phyloP scores from a whole-genome alignment of 1,284 basidiomycete genomes.

The Kalmanozyma brasiliensis region DNA sequence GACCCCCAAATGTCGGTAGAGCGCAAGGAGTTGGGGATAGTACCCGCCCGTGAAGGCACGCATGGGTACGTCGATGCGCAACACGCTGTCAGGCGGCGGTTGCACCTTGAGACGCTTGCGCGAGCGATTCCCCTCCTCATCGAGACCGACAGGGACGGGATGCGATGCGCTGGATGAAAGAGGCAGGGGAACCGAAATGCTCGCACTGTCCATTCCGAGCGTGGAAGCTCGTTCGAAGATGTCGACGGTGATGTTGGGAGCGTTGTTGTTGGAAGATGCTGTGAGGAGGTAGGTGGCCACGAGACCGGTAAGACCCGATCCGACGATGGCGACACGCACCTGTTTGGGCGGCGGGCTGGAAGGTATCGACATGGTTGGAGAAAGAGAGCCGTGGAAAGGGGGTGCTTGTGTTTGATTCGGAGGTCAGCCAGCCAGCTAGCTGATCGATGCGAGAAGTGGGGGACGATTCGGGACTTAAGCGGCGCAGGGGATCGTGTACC shows the following conservation, averaged over 20 bases:
- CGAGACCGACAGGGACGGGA: background rate
- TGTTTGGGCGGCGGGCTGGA: slow-evolving; percentile 1
- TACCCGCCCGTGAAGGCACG: slow-evolving; percentile 65
- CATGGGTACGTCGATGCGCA: slow-evolving; percentile 66
- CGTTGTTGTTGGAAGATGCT: slow-evolving; percentile 62
- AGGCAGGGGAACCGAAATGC: slow-evolving; percentile 51
- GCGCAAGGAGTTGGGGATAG: slow-evolving; percentile 58
- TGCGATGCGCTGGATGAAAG: background rate
- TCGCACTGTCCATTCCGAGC: slow-evolving; percentile 63
- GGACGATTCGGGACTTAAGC: background rate
- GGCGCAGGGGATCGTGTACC: too few species aligned
- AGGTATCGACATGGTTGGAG: slow-evolving; percentile 8
- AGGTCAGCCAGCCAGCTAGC: too few species aligned
- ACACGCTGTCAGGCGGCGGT: background rate
- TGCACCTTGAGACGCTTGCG: slow-evolving; percentile 13
- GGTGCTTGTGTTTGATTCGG: background rate
- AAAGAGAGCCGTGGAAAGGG: background rate
- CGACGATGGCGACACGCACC: slow-evolving; percentile 78
- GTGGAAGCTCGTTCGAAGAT: slow-evolving; percentile 58
- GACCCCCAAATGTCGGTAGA: slow-evolving; percentile 57
- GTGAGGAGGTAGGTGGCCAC: slow-evolving; percentile 87
- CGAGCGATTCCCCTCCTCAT: slow-evolving; percentile 2
- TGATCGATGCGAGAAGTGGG: background rate
- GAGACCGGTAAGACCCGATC: slow-evolving; percentile 85
- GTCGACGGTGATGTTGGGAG: slow-evolving; percentile 23